Percentiles rank a stretch among this genome's conserved stretches.
These are phyloP conservation scores for Sporothrix brunneoviolacea DNA, from an alignment of 2,329 filamentous ascomycete genomes.

Conservation along the genomic window DNA sequence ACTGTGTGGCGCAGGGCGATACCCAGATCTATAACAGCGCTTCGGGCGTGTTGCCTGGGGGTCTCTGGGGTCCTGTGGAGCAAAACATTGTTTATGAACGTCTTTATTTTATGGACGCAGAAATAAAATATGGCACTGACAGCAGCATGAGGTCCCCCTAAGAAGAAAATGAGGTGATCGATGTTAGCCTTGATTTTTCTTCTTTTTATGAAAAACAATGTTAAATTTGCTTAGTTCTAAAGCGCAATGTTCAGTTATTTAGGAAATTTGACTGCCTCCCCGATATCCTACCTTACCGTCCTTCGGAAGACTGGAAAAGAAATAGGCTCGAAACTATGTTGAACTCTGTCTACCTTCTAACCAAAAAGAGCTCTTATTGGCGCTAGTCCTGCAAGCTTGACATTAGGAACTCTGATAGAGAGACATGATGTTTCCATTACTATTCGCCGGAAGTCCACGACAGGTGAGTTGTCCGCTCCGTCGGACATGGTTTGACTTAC, in stretches of 20 bases:
- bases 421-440: slow-evolving; percentile 28
- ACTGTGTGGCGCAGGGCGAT: neutral
- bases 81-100: too few relatives aligned
- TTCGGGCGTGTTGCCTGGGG: too few relatives aligned
- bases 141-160: too few relatives aligned
- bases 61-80: too few relatives aligned
- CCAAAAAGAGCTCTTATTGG: slow-evolving; percentile 38
- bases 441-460: slow-evolving; percentile 27
- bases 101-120: too few relatives aligned
- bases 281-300: too few relatives aligned
- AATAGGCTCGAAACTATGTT: neutral
- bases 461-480: slow-evolving; percentile 22
- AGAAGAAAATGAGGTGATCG: too few relatives aligned
- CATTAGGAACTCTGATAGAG: slow-evolving; percentile 40
- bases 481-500: slow-evolving; percentile 44
- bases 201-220: too few relatives aligned
- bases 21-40: neutral
- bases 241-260: neutral
- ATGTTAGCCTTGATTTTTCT: too few relatives aligned
- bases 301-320: neutral
- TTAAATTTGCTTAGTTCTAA: too few relatives aligned
- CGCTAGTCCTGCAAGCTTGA: slow-evolving; percentile 40
- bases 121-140: too few relatives aligned
- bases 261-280: too few relatives aligned
- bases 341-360: neutral